Evolutionary conservation across 805 yeast species (phyloP), one percentile per base, ranked within the genome.

Genomic region (Wickerhamia fluorescens): DNA sequence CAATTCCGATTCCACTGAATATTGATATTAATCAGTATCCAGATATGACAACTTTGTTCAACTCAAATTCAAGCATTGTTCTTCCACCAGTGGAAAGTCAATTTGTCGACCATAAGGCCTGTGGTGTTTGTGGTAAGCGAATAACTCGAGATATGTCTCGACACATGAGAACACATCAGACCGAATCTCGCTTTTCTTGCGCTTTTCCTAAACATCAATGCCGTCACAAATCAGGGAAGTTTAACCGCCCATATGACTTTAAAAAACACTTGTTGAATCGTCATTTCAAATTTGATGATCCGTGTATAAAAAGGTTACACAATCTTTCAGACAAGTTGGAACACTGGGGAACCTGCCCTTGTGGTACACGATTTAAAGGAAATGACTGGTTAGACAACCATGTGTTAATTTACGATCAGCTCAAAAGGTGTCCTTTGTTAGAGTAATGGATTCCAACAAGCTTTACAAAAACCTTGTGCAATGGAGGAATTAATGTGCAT

Each of bases 221-320:
- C 44, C 52, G 65, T 3, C 83, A 76, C 46, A 73, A 68, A 42
- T 62, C 75, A 9, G 77, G 81, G 16, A 71, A 61, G 42, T 77
- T 77, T 56, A 77, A 77, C 51, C 57, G 85, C 27, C 80, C 79
- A 5, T 77, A 77, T 47, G 85, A 77, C 47, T 75, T 60, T 58
- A 77, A 77, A 44, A 77, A 77, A 44, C 85, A 77, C 44, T 49
- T 77, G 30, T 52, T 77, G 23, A 78, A 75, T 44, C 58, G 68
- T 29, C 85, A 77, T 40, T 77, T 77, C 45, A 48, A 47, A 26
- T 75, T 75, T 45, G 77, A 73, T 38, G 59, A 71, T 33, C 56
- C 58, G 4, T 45, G 52, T 20, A 62, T 64, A 7, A 63, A 64
- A 29, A 57, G 59, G 23, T 49, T 63, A 31, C 71, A 70, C 34